Conservation (phyloP, 768 basidiomycete species). For the Boletus sensibilis region DNA sequence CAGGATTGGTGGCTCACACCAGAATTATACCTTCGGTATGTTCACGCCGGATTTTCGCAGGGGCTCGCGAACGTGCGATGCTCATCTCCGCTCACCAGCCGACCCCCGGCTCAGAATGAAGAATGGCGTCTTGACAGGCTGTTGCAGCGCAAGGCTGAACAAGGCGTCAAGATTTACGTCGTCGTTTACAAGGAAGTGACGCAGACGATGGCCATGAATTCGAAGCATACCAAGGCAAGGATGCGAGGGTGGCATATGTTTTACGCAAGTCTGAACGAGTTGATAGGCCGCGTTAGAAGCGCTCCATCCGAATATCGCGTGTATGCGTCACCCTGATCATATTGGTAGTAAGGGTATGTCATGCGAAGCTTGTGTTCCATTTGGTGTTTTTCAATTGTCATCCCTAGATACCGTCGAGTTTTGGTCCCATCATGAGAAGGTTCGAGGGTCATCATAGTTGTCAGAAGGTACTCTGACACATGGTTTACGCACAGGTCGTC, state of each 20-base stretch:
- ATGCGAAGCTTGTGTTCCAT: background rate
- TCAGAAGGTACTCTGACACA: background rate
- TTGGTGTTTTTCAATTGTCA: background rate
- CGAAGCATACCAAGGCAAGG: slow-evolving; percentile 75
- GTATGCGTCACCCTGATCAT: slow-evolving; percentile 90
- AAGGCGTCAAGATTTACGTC: slow-evolving; percentile 90
- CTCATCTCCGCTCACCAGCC: slow-evolving; percentile 31
- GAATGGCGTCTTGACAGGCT: slow-evolving; percentile 89
- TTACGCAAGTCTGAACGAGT: background rate
- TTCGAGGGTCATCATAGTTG: slow-evolving; percentile 7
- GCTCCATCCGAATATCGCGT: slow-evolving; percentile 84
- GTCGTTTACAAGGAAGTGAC: slow-evolving; percentile 96
- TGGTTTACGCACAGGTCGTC: slow-evolving; percentile 47
- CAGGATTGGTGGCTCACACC: slow-evolving; percentile 95
- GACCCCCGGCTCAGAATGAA: slow-evolving; percentile 80
- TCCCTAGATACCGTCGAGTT: slow-evolving; percentile 69
- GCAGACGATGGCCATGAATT: slow-evolving; percentile 88
- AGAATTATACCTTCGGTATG: slow-evolving; percentile 80
- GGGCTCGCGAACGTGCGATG: background rate
- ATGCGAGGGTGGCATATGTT: background rate
- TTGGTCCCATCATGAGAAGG: slow-evolving; percentile 93
- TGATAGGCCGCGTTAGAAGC: slow-evolving; percentile 68
- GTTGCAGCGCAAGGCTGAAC: slow-evolving; percentile 81
- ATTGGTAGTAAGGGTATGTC: slow-evolving; percentile 68
- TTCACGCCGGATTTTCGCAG: background rate